Conservation (phyloP, 305 asterid species). For the Striga hermonthica region DNA sequence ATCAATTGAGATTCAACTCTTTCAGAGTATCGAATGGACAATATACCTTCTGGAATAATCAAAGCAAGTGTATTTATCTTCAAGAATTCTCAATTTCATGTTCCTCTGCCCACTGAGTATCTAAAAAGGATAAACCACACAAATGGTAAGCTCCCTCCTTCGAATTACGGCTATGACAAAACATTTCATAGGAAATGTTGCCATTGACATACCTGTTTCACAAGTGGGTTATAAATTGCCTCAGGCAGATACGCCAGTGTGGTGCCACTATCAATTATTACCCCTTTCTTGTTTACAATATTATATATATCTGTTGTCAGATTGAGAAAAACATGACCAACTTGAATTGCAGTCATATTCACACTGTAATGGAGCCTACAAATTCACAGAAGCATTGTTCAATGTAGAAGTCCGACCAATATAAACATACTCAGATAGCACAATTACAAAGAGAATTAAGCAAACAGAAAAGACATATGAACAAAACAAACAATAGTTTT, state of each 20-base stretch:
- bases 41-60: slow-evolving; percentile 89
- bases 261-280: slow-evolving; percentile 96
- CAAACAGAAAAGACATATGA: slow-evolving; percentile 8
- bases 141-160: slow-evolving; percentile 31
- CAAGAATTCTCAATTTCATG: slow-evolving; percentile 66
- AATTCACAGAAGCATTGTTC: slow-evolving; percentile 25
- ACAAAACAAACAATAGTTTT: slow-evolving; percentile 3
- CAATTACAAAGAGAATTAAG: slow-evolving; percentile 13
- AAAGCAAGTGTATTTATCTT: slow-evolving; percentile 89
- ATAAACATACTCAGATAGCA: slow-evolving; percentile 22
- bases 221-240: slow-evolving; percentile 67
- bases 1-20: slow-evolving; percentile 25
- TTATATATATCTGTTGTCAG: slow-evolving; percentile 56
- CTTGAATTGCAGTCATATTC: slow-evolving; percentile 88
- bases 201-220: slow-evolving; percentile 55
- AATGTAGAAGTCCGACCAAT: slow-evolving; percentile 1
- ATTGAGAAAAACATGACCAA: slow-evolving; percentile 63
- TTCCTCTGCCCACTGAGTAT: slow-evolving; percentile 83
- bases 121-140: slow-evolving; percentile 42
- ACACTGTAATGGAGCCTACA: slow-evolving; percentile 96
- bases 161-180: slow-evolving; percentile 22
- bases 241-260: slow-evolving; percentile 95
- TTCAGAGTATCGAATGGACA: slow-evolving; percentile 31
- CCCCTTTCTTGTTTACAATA: slow-evolving; percentile 68
- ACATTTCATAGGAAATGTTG: slow-evolving; percentile 24